phyloP scores from a whole-genome alignment of 768 basidiomycete genomes.

The Kwoniella sp. region DNA sequence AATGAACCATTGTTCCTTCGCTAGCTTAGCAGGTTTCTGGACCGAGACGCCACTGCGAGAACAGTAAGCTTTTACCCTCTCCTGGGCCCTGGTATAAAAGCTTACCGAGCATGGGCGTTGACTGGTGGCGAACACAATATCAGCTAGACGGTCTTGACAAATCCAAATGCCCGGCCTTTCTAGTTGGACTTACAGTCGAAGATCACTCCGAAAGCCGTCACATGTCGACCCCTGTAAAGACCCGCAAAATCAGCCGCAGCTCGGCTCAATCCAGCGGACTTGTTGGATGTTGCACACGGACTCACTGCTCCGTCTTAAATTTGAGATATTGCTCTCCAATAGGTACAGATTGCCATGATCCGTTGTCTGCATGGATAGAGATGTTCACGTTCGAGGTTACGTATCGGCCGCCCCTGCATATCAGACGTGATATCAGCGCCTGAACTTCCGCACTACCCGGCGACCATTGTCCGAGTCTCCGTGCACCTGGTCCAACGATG shows the following conservation, averaged over 20 bases:
- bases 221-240: constrained; percentile 63
- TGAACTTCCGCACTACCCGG: no score
- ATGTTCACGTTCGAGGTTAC: constrained; percentile 85
- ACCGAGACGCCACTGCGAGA: constrained; percentile 66
- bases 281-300: no score
- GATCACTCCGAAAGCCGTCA: constrained; percentile 79
- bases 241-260: constrained; percentile 27
- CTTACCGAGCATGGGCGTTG: constrained; percentile 60
- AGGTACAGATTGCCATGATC: constrained; percentile 44
- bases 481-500: no score
- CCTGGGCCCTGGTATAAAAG: no score
- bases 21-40: constrained; percentile 71
- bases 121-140: constrained; percentile 17
- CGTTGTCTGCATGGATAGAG: constrained; percentile 62
- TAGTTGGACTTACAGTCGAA: constrained; percentile 62
- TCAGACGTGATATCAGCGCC: constrained; percentile 2
- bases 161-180: not conserved
- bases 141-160: not conserved
- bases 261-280: not conserved
- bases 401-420: constrained; percentile 66
- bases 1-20: constrained; percentile 77
- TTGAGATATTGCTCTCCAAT: constrained; percentile 65
- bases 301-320: constrained; percentile 73
- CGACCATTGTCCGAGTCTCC: no score
- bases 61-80: constrained; percentile 7